phyloP scores from a whole-genome alignment of 768 basidiomycete species.

The Cubamyces lactineus region DNA sequence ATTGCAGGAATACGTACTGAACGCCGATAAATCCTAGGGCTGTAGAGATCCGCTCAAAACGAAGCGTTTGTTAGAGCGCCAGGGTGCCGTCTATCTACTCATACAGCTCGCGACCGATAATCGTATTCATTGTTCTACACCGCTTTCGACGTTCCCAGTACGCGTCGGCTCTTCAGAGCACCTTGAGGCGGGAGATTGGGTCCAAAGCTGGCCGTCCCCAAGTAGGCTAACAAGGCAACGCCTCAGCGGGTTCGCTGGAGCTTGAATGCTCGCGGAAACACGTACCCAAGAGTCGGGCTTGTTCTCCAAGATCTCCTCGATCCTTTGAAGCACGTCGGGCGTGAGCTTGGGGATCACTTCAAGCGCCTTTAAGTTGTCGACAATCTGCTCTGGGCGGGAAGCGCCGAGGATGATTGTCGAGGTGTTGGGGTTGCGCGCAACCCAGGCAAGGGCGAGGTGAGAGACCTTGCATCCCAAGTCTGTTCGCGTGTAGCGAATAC shows the following conservation, averaged over 20 bases:
- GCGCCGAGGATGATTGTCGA: constrained; percentile 70
- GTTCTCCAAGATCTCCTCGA: constrained; percentile 68
- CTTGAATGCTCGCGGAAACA: neutral
- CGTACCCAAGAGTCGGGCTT: constrained; percentile 46
- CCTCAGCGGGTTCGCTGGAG: neutral
- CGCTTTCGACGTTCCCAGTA: neutral
- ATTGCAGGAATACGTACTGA: too few relatives aligned
- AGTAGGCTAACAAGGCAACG: neutral
- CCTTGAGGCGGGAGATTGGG: neutral
- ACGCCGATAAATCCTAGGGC: too few relatives aligned
- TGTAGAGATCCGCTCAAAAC: too few relatives aligned
- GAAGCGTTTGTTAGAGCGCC: too few relatives aligned
- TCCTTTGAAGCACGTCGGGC: constrained; percentile 61
- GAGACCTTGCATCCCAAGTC: constrained; percentile 60
- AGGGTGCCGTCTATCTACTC: too few relatives aligned
- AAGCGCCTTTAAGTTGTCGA: constrained; percentile 72
- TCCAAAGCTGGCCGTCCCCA: constrained; percentile 16
- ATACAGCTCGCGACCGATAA: too few relatives aligned
- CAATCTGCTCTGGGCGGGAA: constrained; percentile 60
- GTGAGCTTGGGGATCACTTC: constrained; percentile 77
- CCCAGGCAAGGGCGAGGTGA: constrained; percentile 80
- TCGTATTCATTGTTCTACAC: too few relatives aligned
- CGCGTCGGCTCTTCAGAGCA: neutral
- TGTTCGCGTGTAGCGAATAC: constrained; percentile 27
- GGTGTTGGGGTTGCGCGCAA: constrained; percentile 63